Conservation (phyloP, 495 filamentous ascomycete genomes). For the Lasiosphaeris hirsuta region DNA sequence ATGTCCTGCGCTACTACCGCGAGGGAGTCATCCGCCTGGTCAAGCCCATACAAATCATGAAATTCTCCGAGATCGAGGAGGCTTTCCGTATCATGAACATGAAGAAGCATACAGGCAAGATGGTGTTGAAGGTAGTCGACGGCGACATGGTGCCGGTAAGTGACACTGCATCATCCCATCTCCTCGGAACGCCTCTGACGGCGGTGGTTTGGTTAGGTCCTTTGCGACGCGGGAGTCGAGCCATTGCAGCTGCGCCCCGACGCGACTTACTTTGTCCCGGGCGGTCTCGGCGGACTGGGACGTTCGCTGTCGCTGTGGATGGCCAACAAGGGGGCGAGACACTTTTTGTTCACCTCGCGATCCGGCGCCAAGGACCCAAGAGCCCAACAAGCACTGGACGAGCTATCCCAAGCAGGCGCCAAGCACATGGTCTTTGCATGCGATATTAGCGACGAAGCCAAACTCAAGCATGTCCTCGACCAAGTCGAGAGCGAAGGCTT, state of each 20-base stretch:
- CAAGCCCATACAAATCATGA: constrained; percentile 34
- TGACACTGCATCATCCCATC: neutral
- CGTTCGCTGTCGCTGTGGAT: constrained; percentile 49
- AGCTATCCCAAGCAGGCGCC: constrained; percentile 24
- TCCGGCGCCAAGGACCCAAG: constrained; percentile 33
- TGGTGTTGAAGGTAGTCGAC: constrained; percentile 42
- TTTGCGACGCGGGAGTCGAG: no score
- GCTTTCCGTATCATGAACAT: constrained; percentile 48
- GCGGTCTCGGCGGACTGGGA: constrained; percentile 57
- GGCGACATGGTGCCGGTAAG: constrained; percentile 24
- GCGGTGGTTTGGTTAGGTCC: neutral
- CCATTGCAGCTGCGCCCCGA: neutral
- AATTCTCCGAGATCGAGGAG: constrained; percentile 42
- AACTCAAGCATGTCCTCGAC: neutral
- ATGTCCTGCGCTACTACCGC: constrained; percentile 29
- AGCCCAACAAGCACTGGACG: constrained; percentile 18
- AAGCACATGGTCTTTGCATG: constrained; percentile 30
- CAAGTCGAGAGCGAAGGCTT: constrained; percentile 34
- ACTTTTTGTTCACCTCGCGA: constrained; percentile 52
- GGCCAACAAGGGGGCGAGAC: constrained; percentile 45
- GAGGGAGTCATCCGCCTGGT: constrained; percentile 28
- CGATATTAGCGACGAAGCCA: constrained; percentile 32
- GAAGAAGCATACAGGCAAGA: constrained; percentile 51
- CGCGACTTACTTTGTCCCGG: constrained; percentile 48
- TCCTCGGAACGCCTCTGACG: neutral